Conservation (phyloP, 345 rosid species). For the Moricandia moricandioides region DNA sequence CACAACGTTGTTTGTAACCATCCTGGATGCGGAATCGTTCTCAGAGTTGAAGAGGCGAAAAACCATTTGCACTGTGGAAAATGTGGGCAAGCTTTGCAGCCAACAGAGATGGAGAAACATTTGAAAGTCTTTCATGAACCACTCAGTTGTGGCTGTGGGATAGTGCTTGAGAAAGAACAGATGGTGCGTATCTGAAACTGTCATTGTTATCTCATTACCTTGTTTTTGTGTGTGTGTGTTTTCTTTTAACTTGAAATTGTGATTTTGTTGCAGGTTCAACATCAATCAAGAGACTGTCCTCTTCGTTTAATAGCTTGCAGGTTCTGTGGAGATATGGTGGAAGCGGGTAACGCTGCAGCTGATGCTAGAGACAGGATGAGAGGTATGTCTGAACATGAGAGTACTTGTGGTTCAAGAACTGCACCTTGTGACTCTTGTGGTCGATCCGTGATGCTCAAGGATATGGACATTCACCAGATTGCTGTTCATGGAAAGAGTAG, state of each 20-base stretch:
- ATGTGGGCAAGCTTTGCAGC: slow-evolving; percentile 82
- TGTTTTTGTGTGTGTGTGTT: neutral
- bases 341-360: slow-evolving; percentile 69
- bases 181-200: slow-evolving; percentile 52
- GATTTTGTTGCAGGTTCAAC: slow-evolving; percentile 60
- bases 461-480: slow-evolving; percentile 91
- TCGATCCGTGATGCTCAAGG: slow-evolving; percentile 92
- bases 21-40: slow-evolving; percentile 74
- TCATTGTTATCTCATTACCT: neutral
- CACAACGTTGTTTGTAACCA: slow-evolving; percentile 73
- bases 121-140: slow-evolving; percentile 91
- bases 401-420: slow-evolving; percentile 89
- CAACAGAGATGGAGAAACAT: slow-evolving; percentile 84
- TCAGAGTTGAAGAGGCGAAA: slow-evolving; percentile 73
- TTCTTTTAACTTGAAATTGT: neutral
- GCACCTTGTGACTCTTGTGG: slow-evolving; percentile 94
- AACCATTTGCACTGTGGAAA: slow-evolving; percentile 80
- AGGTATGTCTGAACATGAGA: slow-evolving; percentile 94
- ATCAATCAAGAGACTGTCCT: slow-evolving; percentile 72
- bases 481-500: slow-evolving; percentile 78
- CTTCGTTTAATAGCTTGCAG: slow-evolving; percentile 70
- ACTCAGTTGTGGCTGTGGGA: slow-evolving; percentile 73
- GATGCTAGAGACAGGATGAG: slow-evolving; percentile 72
- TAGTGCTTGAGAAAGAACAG: slow-evolving; percentile 71
- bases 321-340: slow-evolving; percentile 95